phyloP scores from a whole-genome alignment of 192 early-diverging fungal species.

The Rhizophagus clarus region DNA sequence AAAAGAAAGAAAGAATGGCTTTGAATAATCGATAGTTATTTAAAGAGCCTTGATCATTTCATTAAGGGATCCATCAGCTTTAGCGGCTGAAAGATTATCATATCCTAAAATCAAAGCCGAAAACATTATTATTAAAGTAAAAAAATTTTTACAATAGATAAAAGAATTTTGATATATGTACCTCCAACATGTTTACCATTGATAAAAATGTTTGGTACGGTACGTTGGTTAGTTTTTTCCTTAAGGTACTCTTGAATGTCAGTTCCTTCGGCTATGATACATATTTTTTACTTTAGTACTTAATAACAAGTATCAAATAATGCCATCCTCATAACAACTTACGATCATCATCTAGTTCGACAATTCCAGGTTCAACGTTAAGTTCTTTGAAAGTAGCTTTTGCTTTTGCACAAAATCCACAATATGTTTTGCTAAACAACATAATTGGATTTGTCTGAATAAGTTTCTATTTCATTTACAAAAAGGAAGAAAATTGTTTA shows the following conservation, averaged over 20 bases:
- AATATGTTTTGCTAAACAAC: neutral
- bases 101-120: neutral
- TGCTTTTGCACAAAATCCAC: constrained; percentile 14
- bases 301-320: too few species aligned
- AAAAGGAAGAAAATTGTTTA: neutral
- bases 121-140: neutral
- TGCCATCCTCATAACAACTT: neutral
- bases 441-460: neutral
- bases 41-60: neutral
- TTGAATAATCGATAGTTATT: neutral
- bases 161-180: neutral
- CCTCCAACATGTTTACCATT: constrained; percentile 1
- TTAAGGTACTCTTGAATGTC: constrained; percentile 12
- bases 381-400: neutral
- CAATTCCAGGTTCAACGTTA: neutral
- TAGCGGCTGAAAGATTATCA: neutral
- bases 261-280: neutral
- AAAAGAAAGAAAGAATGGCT: too few species aligned
- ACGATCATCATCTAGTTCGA: neutral
- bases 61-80: neutral
- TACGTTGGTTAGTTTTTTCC: neutral
- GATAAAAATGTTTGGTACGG: constrained; percentile 25
- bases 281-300: too few species aligned
- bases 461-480: neutral
- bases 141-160: neutral